Evolutionary conservation across 2,329 filamentous ascomycete species (phyloP), one percentile per base, ranked within the genome.

Genomic region (Graphiopsis chlorocephala): DNA sequence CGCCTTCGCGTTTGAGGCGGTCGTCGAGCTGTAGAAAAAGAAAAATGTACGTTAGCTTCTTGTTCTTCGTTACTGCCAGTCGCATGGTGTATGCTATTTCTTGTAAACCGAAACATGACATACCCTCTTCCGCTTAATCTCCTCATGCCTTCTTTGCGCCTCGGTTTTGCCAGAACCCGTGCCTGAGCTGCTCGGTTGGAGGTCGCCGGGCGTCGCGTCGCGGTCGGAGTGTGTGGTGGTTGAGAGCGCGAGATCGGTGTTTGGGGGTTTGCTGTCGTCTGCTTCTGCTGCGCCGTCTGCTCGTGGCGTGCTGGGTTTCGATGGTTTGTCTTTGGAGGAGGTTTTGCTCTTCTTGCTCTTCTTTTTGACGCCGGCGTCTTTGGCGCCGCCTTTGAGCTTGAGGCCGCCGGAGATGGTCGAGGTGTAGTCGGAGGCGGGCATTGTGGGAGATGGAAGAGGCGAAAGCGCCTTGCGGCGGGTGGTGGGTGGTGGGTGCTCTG

Each of bases 111-210:
- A 15, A 25, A 11, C 45, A 3, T 28, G 5, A 84, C 88, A 67
- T 84, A 92, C 91, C 82, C 92, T 86, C 80, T 92, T 95, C 76
- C 87, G 85, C 77, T 90, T 87, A 72, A 86, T 84, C 79, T 98
- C 94, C 70, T 96, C 92, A 72, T 95, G 87, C 52, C 88, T 84
- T 70, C 84, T 83, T 80, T 99, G 92, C 1, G 93, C 87, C 68
- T 96, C 92, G 0, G 94, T 98, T 83, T 96, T 97, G 66, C 79
- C 78, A 63, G 69, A 48, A 2, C 55, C 55, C 4, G 20, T 15
- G 33, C 20, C n/a, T 26, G 31, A 42, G 3, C 35, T 58, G 15
- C 31, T 45, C 12, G 35, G 29, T 48, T 38, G 31, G 1, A 42
- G 25, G 11, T 53, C 25, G 26, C 38, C 20, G n/a, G 53, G 53